Percentiles rank a stretch among this genome's conserved stretches.
Conservation (phyloP, 139 green algal species). For the Chara braunii region DNA sequence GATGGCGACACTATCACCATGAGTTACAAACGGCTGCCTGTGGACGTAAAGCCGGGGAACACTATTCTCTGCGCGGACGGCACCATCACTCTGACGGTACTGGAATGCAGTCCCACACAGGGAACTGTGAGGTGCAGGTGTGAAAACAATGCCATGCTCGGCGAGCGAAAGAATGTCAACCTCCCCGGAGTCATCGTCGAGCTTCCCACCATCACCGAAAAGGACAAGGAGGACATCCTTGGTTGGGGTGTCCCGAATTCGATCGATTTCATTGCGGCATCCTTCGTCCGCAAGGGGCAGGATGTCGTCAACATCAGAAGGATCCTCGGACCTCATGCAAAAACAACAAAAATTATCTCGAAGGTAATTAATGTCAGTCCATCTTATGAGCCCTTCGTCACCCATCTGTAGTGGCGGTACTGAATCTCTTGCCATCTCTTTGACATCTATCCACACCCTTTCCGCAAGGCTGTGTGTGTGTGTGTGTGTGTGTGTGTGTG, state of each 20-base stretch:
- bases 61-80: conserved; percentile 66
- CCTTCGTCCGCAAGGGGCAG: conserved; percentile 89
- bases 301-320: conserved; percentile 83
- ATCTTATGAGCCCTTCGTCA: too few species aligned
- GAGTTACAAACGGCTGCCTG: conserved; percentile 37
- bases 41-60: conserved; percentile 60
- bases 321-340: conserved; percentile 61
- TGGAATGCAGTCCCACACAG: conserved; percentile 59
- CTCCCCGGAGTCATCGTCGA: conserved; percentile 93
- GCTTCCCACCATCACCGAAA: conserved; percentile 90
- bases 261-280: conserved; percentile 97
- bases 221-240: conserved; percentile 85
- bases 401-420: too few species aligned
- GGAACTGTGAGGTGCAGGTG: conserved; percentile 57
- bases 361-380: conserved; percentile 52
- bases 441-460: too few species aligned
- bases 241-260: conserved; percentile 90
- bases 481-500: too few species aligned
- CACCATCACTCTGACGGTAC: conserved; percentile 85
- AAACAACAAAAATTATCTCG: conserved; percentile 78
- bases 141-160: conserved; percentile 85
- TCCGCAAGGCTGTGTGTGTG: too few species aligned
- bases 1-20: conserved; percentile 74
- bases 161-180: conserved; percentile 96
- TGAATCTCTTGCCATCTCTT: background rate